Evolutionary conservation across 202 grass and related monocot species (phyloP).

Genomic region (Schoenoplectus triqueter): DNA sequence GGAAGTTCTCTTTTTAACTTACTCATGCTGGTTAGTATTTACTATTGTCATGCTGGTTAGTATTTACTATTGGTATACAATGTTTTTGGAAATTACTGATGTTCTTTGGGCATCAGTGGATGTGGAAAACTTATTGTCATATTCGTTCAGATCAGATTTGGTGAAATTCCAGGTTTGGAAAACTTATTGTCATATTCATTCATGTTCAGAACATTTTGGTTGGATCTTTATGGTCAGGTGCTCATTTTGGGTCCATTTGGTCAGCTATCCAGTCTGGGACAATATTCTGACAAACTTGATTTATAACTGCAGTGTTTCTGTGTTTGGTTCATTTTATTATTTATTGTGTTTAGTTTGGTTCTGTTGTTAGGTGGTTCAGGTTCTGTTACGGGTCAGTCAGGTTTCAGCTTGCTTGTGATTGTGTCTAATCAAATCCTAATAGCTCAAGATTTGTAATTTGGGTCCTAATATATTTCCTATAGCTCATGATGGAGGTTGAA

Average conservation of each 20-base stretch:
- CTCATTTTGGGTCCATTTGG: neutral
- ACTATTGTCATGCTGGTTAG: no score
- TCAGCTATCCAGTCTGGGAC: no score
- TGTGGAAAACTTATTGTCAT: neutral
- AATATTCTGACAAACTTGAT: neutral
- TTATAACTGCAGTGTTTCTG: neutral
- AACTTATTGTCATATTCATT: neutral
- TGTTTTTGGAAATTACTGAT: constrained; percentile 18
- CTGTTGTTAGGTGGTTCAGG: neutral
- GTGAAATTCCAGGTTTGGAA: neutral
- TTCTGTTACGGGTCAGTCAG: neutral
- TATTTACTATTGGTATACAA: neutral
- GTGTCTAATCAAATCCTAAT: neutral
- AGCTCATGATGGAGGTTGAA: neutral
- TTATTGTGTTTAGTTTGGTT: neutral
- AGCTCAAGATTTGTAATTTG: neutral
- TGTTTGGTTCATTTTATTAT: neutral
- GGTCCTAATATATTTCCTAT: neutral
- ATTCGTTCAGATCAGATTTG: neutral
- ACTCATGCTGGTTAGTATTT: neutral
- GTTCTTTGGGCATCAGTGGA: neutral
- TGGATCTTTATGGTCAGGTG: neutral
- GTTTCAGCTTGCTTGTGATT: neutral
- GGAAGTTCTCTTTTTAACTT: neutral
- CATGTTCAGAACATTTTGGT: neutral